Conservation (phyloP, 2,329 filamentous ascomycete species). For the Fusarium verticillioides region DNA sequence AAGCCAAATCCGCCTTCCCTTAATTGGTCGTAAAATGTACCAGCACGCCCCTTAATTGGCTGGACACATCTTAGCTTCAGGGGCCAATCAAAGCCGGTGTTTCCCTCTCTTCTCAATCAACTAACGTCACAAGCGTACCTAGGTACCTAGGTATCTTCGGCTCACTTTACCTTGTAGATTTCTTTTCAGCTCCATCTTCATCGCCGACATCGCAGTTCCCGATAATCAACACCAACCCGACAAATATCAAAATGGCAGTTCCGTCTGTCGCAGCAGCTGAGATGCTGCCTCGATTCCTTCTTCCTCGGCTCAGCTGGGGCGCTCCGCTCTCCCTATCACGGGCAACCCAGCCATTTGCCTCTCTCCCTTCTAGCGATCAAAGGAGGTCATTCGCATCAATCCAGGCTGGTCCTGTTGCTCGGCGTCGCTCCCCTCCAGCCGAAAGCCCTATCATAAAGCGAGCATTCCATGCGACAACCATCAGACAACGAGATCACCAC, state of each 20-base stretch:
- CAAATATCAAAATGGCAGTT: slow-evolving; percentile 42
- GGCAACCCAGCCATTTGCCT: slow-evolving; percentile 35
- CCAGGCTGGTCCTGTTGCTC: slow-evolving; percentile 27
- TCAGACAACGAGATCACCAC: slow-evolving; percentile 81
- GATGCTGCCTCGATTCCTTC: slow-evolving; percentile 63
- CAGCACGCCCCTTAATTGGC: slow-evolving; percentile 26
- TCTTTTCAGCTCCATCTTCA: slow-evolving; percentile 23
- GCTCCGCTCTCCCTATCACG: slow-evolving; percentile 45
- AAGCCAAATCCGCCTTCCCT: slow-evolving; percentile 2
- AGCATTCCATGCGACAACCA: slow-evolving; percentile 74
- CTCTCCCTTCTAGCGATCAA: slow-evolving; percentile 25
- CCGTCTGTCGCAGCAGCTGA: slow-evolving; percentile 49
- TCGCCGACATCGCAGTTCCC: slow-evolving; percentile 17
- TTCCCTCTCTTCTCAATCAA: slow-evolving; percentile 37
- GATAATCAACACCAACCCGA: background rate
- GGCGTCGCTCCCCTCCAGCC: slow-evolving; percentile 10
- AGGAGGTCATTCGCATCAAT: slow-evolving; percentile 36
- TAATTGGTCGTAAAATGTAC: slow-evolving; percentile 23
- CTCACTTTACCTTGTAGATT: slow-evolving; percentile 15
- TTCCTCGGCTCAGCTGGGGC: slow-evolving; percentile 66
- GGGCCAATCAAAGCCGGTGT: slow-evolving; percentile 43
- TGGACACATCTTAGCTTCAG: background rate
- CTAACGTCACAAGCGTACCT: slow-evolving; percentile 34
- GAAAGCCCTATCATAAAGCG: slow-evolving; percentile 48
- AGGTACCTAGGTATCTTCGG: background rate